These are phyloP conservation scores for Rhynchospora tenuis DNA, from an alignment of 176 grass and related monocot genomes.

Conservation along the genomic window DNA sequence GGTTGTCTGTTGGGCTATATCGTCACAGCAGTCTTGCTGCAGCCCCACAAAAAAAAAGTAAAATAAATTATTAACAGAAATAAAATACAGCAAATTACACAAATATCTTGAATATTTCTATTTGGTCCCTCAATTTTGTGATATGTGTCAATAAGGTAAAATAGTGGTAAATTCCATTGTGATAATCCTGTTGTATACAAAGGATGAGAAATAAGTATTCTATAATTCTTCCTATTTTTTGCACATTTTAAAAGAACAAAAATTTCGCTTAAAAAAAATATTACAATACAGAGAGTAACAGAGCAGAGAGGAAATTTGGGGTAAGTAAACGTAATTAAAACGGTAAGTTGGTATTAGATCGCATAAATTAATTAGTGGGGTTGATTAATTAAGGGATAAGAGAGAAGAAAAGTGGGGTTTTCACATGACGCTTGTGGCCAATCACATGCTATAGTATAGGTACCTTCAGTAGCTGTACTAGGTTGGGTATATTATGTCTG, in stretches of 20 bases:
- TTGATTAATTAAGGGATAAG: constrained; percentile 33
- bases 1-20: constrained; percentile 23
- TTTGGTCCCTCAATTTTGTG: background rate
- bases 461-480: constrained; percentile 1
- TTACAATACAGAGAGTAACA: too few species aligned
- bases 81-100: constrained; percentile 25
- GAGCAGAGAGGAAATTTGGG: background rate
- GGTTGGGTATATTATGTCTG: constrained; percentile 14
- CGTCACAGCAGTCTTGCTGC: constrained; percentile 19
- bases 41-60: constrained; percentile 48
- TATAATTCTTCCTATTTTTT: too few species aligned
- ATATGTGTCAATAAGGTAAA: too few species aligned
- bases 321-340: background rate
- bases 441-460: constrained; percentile 27
- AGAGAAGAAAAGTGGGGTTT: constrained; percentile 11
- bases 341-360: background rate
- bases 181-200: too few species aligned
- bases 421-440: constrained; percentile 54
- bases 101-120: background rate
- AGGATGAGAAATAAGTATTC: too few species aligned
- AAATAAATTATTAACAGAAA: constrained; percentile 24
- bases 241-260: too few species aligned
- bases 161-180: background rate
- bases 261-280: too few species aligned
- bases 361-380: constrained; percentile 25